Percentiles rank a stretch among this genome's conserved stretches.
These are phyloP conservation scores for Xylaria sp. DNA, from an alignment of 2,329 filamentous ascomycete species.

Conservation along the genomic window DNA sequence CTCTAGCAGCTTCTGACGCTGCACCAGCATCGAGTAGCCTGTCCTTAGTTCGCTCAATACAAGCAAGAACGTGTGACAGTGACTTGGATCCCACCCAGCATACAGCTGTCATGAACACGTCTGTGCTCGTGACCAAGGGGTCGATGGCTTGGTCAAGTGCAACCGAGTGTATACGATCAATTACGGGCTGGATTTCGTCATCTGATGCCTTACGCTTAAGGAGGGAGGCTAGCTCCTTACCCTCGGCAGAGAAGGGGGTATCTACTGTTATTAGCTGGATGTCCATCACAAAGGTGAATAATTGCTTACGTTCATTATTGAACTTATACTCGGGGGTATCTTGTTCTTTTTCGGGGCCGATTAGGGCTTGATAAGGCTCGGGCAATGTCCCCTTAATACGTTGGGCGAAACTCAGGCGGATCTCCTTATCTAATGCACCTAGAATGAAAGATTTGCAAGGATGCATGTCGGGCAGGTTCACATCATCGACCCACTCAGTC, in stretches of 20 bases:
- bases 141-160: slow-evolving; percentile 79
- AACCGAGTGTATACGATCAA: slow-evolving; percentile 83
- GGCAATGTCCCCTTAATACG: slow-evolving; percentile 94
- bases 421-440: slow-evolving; percentile 94
- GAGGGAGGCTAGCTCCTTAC: slow-evolving; percentile 81
- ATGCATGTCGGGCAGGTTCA: slow-evolving; percentile 78
- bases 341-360: slow-evolving; percentile 88
- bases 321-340: slow-evolving; percentile 98
- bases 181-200: slow-evolving; percentile 84
- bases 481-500: slow-evolving; percentile 94
- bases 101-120: slow-evolving; percentile 93
- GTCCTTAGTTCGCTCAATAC: slow-evolving; percentile 94
- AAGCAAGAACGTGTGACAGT: slow-evolving; percentile 92
- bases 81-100: slow-evolving; percentile 96
- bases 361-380: slow-evolving; percentile 81
- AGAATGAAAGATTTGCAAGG: slow-evolving; percentile 94
- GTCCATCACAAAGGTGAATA: slow-evolving; percentile 18
- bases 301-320: slow-evolving; percentile 73
- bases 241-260: slow-evolving; percentile 84
- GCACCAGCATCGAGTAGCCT: slow-evolving; percentile 83
- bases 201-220: slow-evolving; percentile 87
- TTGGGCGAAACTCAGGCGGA: slow-evolving; percentile 94
- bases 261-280: slow-evolving; percentile 57
- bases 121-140: slow-evolving; percentile 85
- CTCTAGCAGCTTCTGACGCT: slow-evolving; percentile 78